Evolutionary conservation across 75 land plant genomes (phyloP).

Genomic region (Picea glauca): DNA sequence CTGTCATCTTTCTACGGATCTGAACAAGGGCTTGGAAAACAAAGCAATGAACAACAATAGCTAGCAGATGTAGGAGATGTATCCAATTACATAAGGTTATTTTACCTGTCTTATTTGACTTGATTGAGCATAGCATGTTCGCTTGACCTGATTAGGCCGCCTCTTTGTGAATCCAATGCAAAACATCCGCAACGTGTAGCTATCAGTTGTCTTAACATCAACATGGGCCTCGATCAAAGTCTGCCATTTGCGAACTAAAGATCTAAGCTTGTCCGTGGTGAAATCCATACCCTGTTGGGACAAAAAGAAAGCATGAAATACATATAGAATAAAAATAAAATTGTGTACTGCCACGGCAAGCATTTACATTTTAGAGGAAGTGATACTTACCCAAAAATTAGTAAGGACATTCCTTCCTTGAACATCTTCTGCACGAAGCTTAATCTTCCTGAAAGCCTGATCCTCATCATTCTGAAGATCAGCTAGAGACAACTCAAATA

Average conservation of each 20-base stretch:
- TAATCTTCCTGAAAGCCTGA: slow-evolving; percentile 54
- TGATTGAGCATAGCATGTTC: slow-evolving; percentile 51
- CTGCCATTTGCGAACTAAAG: slow-evolving; percentile 53
- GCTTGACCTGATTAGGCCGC: slow-evolving; percentile 50
- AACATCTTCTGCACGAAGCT: slow-evolving; percentile 52
- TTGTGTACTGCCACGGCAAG: not conserved
- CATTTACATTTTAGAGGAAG: not conserved
- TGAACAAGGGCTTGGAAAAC: slow-evolving; percentile 5
- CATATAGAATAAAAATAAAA: not conserved
- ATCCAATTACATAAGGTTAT: not conserved
- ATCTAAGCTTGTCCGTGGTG: slow-evolving; percentile 63
- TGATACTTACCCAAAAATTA: slow-evolving; percentile 42
- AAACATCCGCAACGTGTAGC: slow-evolving; percentile 50
- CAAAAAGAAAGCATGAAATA: not conserved
- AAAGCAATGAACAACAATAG: not conserved
- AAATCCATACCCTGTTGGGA: slow-evolving; percentile 48
- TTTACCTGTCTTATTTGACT: slow-evolving; percentile 59
- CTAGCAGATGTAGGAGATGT: not conserved
- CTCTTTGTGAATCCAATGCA: slow-evolving; percentile 72
- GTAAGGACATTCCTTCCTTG: slow-evolving; percentile 61
- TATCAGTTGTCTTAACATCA: slow-evolving; percentile 60
- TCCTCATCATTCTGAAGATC: slow-evolving; percentile 61
- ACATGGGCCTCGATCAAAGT: slow-evolving; percentile 51
- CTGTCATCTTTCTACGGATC: slow-evolving; percentile 49
- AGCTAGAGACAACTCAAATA: slow-evolving; percentile 58